These are phyloP conservation scores for Cladosporium austrohemisphaericum DNA, from an alignment of 2,329 filamentous ascomycete genomes.

Conservation along the genomic window DNA sequence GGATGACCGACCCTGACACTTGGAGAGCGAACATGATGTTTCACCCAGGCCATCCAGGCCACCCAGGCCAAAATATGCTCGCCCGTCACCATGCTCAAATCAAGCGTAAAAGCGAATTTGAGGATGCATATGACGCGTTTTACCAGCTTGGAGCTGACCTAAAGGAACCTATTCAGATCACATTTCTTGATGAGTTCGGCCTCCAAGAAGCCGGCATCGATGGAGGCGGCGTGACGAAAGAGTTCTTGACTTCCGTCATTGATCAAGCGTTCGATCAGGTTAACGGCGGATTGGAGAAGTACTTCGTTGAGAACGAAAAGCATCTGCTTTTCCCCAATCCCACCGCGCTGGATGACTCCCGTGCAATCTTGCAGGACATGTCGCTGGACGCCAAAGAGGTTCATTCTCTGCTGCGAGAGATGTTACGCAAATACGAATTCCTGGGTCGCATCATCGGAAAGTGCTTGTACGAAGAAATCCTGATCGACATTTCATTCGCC, in stretches of 20 bases:
- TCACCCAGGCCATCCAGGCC: constrained; percentile 24
- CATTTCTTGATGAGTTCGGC: constrained; percentile 88
- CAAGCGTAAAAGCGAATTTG: constrained; percentile 71
- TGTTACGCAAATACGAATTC: constrained; percentile 81
- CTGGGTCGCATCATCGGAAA: constrained; percentile 90
- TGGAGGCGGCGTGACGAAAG: constrained; percentile 94
- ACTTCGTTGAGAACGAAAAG: constrained; percentile 81
- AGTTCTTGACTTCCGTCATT: constrained; percentile 87
- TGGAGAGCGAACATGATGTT: constrained; percentile 58
- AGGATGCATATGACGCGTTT: constrained; percentile 81
- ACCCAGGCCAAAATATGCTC: constrained; percentile 44
- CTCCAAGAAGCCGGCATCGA: constrained; percentile 89
- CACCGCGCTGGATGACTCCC: constrained; percentile 40
- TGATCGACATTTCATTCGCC: constrained; percentile 89
- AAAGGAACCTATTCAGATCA: constrained; percentile 95
- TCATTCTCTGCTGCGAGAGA: constrained; percentile 17
- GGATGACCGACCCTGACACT: constrained; percentile 66
- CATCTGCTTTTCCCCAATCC: constrained; percentile 89
- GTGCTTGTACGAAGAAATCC: constrained; percentile 93
- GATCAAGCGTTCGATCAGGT: constrained; percentile 72
- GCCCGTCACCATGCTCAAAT: constrained; percentile 70
- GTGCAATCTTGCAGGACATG: constrained; percentile 15
- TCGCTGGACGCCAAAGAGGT: not conserved
- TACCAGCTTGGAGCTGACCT: constrained; percentile 75
- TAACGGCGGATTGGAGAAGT: constrained; percentile 28